These are phyloP conservation scores for Isochrysis galbana DNA, from an alignment of 78 protist species.

Conservation along the genomic window DNA sequence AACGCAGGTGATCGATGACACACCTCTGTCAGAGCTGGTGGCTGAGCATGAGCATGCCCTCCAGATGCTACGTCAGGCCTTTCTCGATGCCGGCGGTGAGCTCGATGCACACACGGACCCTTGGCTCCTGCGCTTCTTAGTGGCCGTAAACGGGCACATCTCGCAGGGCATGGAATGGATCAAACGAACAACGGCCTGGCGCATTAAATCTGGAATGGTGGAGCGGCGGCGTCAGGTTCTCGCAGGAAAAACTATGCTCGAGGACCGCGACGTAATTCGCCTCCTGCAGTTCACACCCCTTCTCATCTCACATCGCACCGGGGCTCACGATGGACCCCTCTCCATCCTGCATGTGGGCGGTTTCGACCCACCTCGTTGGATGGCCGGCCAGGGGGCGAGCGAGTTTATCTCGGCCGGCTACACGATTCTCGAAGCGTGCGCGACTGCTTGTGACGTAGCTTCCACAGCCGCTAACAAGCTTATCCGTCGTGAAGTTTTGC, in stretches of 20 bases:
- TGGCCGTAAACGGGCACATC: not conserved
- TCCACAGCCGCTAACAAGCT: not conserved
- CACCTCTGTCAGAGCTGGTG: not conserved
- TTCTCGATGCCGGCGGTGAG: not conserved
- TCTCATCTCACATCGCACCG: not conserved
- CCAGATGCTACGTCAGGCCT: not conserved
- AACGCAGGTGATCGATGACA: not conserved
- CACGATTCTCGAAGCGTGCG: not conserved
- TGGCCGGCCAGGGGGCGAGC: not conserved
- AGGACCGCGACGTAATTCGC: not conserved
- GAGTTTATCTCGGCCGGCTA: not conserved
- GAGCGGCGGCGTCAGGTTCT: not conserved
- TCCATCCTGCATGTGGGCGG: not conserved
- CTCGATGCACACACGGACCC: not conserved
- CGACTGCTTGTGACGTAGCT: not conserved
- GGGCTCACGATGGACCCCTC: not conserved
- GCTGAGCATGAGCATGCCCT: not conserved
- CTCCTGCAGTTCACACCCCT: not conserved
- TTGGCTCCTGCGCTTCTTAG: not conserved
- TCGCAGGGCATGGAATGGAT: not conserved
- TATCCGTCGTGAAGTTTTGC: not conserved
- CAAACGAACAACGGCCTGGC: not conserved
- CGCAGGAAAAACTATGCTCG: not conserved
- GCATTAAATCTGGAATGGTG: not conserved
- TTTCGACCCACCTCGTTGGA: not conserved